Base-by-base conservation (phyloP, 805 yeast genomes). In the Blastobotrys muscicola region DNA sequence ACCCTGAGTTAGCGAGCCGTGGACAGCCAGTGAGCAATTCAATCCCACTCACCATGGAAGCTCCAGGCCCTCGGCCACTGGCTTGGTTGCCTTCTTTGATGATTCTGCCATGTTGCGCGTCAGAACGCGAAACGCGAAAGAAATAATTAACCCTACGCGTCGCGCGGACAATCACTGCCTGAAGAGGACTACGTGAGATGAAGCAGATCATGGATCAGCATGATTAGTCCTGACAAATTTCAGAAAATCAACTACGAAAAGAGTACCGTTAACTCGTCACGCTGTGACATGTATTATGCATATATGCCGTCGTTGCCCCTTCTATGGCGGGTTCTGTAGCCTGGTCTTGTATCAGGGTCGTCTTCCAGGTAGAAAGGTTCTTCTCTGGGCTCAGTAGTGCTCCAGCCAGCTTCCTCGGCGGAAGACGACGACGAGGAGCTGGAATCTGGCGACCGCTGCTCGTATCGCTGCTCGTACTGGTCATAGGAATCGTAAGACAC, bases 1-100 rank as follows among this genome's bases (percentile, higher is more conserved):
- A 92, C 97, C 94, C 86, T 49, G 29, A 26, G 44, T 15, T 20
- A 41, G n/a, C n/a, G 40, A 30, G 26, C 14, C 11, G 10, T 14
- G 15, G 7, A 7, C 35, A 29, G 15, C 31, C 12, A 23, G 14
- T 9, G 15, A 23, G 8, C 15, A 26, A 15, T 11, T 11, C 6
- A 11, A 11, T 7, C 14, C 20, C 29, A 45, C 51, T 10, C 39
- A 48, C 51, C 51, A 48, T 13, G 51, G 51, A 9, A 48, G 41
- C 33, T 48, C 50, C n/a, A 48, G 42, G 9, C 45, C 49, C 9
- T 32, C 44, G 3, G 43, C 29, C 6, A 42, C 14, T 8, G 30
- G 30, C 16, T n/a, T 12, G 12, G 41, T 36, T 10, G 42, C 39
- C 36, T 44, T 29, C 38, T 46, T 46, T 9, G 49, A 46, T 9